Base-by-base conservation (phyloP, 345 rosid genomes). In the Acer negundo region DNA sequence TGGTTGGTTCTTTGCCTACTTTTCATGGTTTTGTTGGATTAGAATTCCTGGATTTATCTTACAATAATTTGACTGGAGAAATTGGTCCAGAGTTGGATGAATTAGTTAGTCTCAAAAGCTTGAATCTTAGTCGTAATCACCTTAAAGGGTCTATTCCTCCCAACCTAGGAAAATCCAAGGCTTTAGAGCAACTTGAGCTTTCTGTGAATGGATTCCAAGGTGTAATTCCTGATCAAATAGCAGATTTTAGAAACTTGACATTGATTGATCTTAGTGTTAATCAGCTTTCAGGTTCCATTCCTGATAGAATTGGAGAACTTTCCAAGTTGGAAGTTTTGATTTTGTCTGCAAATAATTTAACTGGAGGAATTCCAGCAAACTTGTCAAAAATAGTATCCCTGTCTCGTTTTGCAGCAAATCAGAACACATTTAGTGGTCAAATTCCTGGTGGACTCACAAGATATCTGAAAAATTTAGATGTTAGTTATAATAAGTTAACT, bases 401-500 rank as follows among this genome's bases (percentile, higher is more conserved):
- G 61, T 19, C 67, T 8, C 78, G 94, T 24, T 95, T 95, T 78
- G 87, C 94, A 20, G 91, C 97, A 0, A 87, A 91, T 56, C 86
- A 74, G 49, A 92, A 94, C 78, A 2, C 1, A 12, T 87, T 93
- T 74, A 20, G 0, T 3, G 92, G 90, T 73, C 3, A n/a, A 19
- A 85, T 94, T 75, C 93, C 95, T 11, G 67, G 71, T 49, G 84
- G 81, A 73, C 78, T 90, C 77, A 88, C 93, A n/a, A 85, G 15
- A 17, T n/a, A 42, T 80, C 81, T 95, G 40, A 75, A 7, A 42
- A 49, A 44, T 63, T 80, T 89, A 61, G 96, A 91, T 78, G 90
- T 94, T 59, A 90, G 97, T 84, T 90, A 75, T 77, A 89, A 89
- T 82, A n/a, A 19, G 0, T 68, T 91, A 62, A 59, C 9, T 0